Conservation (phyloP, 2,329 filamentous ascomycete genomes). For the Westerdykella sp. region DNA sequence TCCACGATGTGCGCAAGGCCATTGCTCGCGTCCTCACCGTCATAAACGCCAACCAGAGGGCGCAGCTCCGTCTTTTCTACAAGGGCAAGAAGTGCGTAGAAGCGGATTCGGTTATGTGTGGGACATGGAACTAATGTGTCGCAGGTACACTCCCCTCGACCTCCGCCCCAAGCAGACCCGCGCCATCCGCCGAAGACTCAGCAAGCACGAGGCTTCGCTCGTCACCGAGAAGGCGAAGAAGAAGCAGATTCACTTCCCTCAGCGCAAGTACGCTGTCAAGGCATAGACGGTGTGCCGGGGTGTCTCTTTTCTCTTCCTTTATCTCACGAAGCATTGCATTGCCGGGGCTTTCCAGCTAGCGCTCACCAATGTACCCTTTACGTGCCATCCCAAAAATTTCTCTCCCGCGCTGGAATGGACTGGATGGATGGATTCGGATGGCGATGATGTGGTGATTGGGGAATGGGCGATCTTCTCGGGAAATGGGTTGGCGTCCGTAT, state of each 20-base stretch:
- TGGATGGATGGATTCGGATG: conserved; percentile 10
- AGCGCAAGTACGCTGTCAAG: conserved; percentile 99
- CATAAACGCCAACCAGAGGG: conserved; percentile 99
- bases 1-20: conserved; percentile 97
- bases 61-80: conserved; percentile 93
- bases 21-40: conserved; percentile 98
- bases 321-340: conserved; percentile 39
- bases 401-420: conserved; percentile 1
- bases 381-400: conserved; percentile 26
- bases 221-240: conserved; percentile 95
- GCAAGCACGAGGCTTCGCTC: conserved; percentile 78
- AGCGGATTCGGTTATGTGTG: conserved; percentile 1
- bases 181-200: conserved; percentile 92
- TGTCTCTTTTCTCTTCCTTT: conserved; percentile 33
- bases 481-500: conserved; percentile 37
- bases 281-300: conserved; percentile 46
- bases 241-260: conserved; percentile 91
- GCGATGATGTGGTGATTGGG: conserved; percentile 27
- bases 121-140: conserved; percentile 16
- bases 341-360: conserved; percentile 35
- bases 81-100: conserved; percentile 81
- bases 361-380: conserved; percentile 37
- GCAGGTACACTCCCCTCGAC: conserved; percentile 81
- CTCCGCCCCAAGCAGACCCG: conserved; percentile 98
- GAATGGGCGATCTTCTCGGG: conserved; percentile 35